Evolutionary conservation across 2,329 filamentous ascomycete species (phyloP).

Genomic region (Pochonia chlamydosporia): DNA sequence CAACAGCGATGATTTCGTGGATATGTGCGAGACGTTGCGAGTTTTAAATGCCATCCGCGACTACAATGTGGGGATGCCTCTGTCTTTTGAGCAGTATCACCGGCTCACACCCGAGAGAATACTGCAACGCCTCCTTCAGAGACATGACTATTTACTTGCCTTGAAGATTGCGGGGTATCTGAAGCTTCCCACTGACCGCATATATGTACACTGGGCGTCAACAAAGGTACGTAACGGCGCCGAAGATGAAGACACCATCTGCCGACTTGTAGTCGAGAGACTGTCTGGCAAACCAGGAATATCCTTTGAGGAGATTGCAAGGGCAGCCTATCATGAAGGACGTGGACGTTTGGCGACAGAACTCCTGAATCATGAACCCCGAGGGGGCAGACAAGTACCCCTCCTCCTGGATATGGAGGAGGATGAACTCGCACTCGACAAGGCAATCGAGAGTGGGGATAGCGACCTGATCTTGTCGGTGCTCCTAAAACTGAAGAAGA

Average conservation of each 20-base stretch:
- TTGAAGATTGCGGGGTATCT: slow-evolving; percentile 85
- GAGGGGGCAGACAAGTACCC: slow-evolving; percentile 93
- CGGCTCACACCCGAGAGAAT: slow-evolving; percentile 84
- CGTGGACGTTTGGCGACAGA: slow-evolving; percentile 83
- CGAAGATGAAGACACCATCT: slow-evolving; percentile 84
- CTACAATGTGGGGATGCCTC: slow-evolving; percentile 81
- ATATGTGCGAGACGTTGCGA: slow-evolving; percentile 91
- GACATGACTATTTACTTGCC: slow-evolving; percentile 86
- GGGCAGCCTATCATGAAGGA: slow-evolving; percentile 90
- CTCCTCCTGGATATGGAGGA: slow-evolving; percentile 92
- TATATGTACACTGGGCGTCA: slow-evolving; percentile 95
- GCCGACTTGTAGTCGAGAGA: slow-evolving; percentile 77
- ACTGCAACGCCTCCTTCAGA: slow-evolving; percentile 78
- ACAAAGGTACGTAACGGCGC: slow-evolving; percentile 83
- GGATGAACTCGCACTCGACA: slow-evolving; percentile 89
- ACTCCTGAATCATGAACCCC: slow-evolving; percentile 85
- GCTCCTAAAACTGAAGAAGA: slow-evolving; percentile 80
- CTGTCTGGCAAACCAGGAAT: slow-evolving; percentile 85
- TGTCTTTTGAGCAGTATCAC: slow-evolving; percentile 92
- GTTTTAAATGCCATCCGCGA: slow-evolving; percentile 90
- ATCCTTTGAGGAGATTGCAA: slow-evolving; percentile 91
- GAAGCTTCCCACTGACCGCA: slow-evolving; percentile 76
- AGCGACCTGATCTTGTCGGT: slow-evolving; percentile 91
- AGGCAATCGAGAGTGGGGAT: slow-evolving; percentile 92
- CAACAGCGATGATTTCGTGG: slow-evolving; percentile 97